Evolutionary conservation across 164 flowering plant genomes (phyloP).

Genomic region (Piper longum): DNA sequence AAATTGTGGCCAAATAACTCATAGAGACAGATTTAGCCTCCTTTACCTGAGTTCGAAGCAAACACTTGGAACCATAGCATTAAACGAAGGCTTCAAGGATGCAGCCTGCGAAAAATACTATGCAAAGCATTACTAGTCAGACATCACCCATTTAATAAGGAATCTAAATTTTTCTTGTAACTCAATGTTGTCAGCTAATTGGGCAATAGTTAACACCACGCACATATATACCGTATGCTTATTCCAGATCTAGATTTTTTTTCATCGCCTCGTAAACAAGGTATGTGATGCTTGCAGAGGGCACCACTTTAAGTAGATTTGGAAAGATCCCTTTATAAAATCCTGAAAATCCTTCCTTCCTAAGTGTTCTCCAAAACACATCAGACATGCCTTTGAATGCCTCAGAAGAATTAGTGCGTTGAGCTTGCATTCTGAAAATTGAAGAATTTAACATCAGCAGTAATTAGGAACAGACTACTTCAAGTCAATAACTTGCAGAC

Average conservation of each 20-base stretch:
- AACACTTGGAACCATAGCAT: too few relatives aligned
- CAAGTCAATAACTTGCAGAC: too few relatives aligned
- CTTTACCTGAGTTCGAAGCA: too few relatives aligned
- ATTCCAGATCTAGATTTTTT: conserved; percentile 59
- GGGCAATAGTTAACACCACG: conserved; percentile 8
- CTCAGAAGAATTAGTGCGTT: conserved; percentile 18
- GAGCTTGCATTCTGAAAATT: conserved; percentile 76
- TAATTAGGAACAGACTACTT: too few relatives aligned
- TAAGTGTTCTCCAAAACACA: conserved; percentile 56
- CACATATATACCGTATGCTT: conserved; percentile 7
- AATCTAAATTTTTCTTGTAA: conserved; percentile 18
- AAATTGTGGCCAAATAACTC: too few relatives aligned
- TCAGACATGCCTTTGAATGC: conserved; percentile 70
- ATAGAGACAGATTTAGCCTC: too few relatives aligned
- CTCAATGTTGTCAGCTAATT: conserved; percentile 14
- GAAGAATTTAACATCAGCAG: conserved; percentile 2
- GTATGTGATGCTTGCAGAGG: conserved; percentile 90
- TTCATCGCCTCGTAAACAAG: conserved; percentile 85
- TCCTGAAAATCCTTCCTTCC: conserved; percentile 58
- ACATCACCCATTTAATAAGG: conserved; percentile 13
- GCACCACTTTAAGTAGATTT: conserved; percentile 82
- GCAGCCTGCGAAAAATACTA: conserved; percentile 5
- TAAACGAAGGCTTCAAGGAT: too few relatives aligned
- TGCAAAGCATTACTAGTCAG: conserved; percentile 7
- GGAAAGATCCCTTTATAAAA: conserved; percentile 92